phyloP scores from a whole-genome alignment of 2,329 filamentous ascomycete species.

The Blastomyces percursus region DNA sequence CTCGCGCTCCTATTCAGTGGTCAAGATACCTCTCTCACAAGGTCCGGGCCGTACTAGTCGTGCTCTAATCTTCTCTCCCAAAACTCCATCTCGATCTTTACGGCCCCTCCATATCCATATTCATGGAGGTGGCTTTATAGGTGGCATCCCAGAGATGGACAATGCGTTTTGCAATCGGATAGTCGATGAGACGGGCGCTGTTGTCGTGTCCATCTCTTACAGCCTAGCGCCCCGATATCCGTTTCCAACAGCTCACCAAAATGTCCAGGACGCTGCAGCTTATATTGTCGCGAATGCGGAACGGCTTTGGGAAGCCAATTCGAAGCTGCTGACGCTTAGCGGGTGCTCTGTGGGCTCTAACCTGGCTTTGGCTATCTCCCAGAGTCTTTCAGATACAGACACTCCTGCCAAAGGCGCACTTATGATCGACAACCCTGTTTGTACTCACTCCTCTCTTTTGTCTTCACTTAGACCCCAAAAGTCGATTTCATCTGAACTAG shows the following conservation, averaged over 20 bases:
- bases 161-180: slow-evolving; percentile 27
- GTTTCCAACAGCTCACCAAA: slow-evolving; percentile 35
- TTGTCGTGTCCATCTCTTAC: slow-evolving; percentile 32
- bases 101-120: slow-evolving; percentile 38
- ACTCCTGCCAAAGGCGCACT: slow-evolving; percentile 29
- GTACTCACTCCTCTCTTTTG: slow-evolving; percentile 2
- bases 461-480: background rate
- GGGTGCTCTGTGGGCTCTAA: slow-evolving; percentile 39
- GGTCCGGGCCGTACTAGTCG: slow-evolving; percentile 19
- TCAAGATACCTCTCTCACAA: slow-evolving; percentile 24
- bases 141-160: slow-evolving; percentile 33
- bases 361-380: slow-evolving; percentile 29
- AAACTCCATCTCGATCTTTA: background rate
- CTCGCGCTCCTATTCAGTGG: slow-evolving; percentile 25
- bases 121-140: slow-evolving; percentile 37
- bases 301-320: slow-evolving; percentile 28
- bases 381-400: slow-evolving; percentile 19
- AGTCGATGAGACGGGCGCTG: slow-evolving; percentile 32
- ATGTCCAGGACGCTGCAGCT: slow-evolving; percentile 35
- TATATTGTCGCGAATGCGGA: slow-evolving; percentile 34
- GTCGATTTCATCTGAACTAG: background rate
- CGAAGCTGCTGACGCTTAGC: slow-evolving; percentile 33
- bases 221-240: slow-evolving; percentile 32
- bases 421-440: slow-evolving; percentile 30
- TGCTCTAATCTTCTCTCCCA: slow-evolving; percentile 28